A percentile compares a stretch with the other conserved stretches of the same genome.
These are phyloP conservation scores for Tolypocladium tropicale DNA, from an alignment of 2,329 filamentous ascomycete species.

Conservation along the genomic window DNA sequence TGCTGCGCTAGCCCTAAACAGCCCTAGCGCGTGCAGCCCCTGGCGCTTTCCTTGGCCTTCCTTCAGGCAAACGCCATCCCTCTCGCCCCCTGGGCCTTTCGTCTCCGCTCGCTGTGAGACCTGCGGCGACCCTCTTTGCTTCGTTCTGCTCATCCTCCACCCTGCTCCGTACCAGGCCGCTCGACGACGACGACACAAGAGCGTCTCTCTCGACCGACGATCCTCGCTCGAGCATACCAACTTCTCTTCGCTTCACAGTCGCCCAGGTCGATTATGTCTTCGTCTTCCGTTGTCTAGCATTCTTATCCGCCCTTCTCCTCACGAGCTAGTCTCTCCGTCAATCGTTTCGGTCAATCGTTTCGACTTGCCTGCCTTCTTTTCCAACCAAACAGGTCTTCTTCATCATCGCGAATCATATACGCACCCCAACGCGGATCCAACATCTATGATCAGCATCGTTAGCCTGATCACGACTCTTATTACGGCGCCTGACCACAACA, in stretches of 20 bases:
- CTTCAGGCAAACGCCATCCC: not conserved
- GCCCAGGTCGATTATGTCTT: conserved; percentile 24
- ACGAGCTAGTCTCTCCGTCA: conserved; percentile 10
- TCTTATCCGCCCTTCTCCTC: conserved; percentile 5
- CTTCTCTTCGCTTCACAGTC: conserved; percentile 9
- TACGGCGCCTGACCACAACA: not conserved
- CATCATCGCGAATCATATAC: not conserved
- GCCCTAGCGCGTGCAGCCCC: conserved; percentile 4
- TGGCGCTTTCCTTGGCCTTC: not conserved
- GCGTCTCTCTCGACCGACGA: not conserved
- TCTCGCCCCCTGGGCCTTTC: not conserved
- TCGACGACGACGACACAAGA: not conserved
- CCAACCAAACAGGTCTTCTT: not conserved
- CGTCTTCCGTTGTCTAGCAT: conserved; percentile 14
- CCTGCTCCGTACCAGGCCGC: conserved; percentile 1
- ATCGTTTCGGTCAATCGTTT: no score
- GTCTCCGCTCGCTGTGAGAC: conserved; percentile 9
- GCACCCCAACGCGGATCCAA: not conserved
- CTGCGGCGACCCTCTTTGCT: conserved; percentile 6
- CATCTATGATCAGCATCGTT: not conserved
- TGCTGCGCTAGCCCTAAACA: conserved; percentile 1
- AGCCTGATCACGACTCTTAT: not conserved
- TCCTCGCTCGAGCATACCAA: conserved; percentile 1
- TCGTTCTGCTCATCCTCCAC: conserved; percentile 4
- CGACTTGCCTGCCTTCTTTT: conserved; percentile 14